Percentiles rank a stretch among this genome's conserved stretches.
These are phyloP conservation scores for Wallacemonas sp. DNA, from an alignment of 208 protist species.

Conservation along the genomic window DNA sequence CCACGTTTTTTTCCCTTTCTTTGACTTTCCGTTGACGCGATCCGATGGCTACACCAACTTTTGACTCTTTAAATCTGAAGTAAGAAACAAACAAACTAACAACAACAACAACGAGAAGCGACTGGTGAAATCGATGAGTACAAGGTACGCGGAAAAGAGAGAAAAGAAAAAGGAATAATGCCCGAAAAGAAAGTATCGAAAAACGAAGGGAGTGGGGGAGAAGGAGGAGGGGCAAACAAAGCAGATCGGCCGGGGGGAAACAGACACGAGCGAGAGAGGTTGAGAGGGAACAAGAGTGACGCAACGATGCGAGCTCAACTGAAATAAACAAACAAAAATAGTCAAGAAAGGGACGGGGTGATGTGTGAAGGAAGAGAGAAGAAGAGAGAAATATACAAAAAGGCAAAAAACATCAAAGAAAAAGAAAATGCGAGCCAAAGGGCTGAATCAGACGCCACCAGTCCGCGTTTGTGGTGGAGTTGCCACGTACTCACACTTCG, in stretches of 20 bases:
- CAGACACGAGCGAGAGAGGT: not conserved
- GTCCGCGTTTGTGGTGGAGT: too few relatives aligned
- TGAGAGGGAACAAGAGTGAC: not conserved
- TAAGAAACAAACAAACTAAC: not conserved
- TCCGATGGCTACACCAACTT: too few relatives aligned
- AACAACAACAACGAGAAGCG: not conserved
- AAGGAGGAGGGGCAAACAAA: not conserved
- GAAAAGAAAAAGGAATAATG: not conserved
- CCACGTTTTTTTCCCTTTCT: too few relatives aligned
- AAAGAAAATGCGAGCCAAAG: not conserved
- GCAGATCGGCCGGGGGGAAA: too few relatives aligned
- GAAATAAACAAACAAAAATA: conserved; percentile 5
- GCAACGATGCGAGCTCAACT: not conserved
- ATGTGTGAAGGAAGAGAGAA: too few relatives aligned
- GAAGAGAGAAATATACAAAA: not conserved
- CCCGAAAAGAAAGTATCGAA: not conserved
- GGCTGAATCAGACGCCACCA: too few relatives aligned
- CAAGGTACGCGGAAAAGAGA: not conserved
- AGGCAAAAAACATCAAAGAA: not conserved
- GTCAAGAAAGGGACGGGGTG: not conserved
- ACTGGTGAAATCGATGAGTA: not conserved
- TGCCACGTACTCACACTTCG: too few relatives aligned
- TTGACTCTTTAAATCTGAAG: not conserved
- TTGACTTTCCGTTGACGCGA: too few relatives aligned
- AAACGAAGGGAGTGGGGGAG: too few relatives aligned